A percentile compares a stretch with the other conserved stretches of the same genome.
These are phyloP conservation scores for Cupressus sempervirens DNA, from an alignment of 75 land plant genomes.

Conservation along the genomic window DNA sequence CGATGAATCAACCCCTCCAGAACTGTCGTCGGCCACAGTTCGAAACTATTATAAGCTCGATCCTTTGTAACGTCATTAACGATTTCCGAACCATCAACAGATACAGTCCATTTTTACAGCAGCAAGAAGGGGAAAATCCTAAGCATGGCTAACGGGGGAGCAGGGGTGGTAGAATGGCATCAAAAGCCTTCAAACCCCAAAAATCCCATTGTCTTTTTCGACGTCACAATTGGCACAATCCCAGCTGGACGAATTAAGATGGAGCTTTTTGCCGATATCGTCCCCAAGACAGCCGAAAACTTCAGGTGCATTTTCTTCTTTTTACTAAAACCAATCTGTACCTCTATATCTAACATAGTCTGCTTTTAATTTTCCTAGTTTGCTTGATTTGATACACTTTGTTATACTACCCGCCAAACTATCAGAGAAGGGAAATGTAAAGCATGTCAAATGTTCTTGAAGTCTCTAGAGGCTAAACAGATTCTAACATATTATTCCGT, in stretches of 20 bases:
- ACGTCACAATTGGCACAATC: conserved; percentile 81
- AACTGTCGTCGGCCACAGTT: too few species aligned
- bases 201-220: conserved; percentile 95
- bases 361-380: neutral
- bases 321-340: neutral
- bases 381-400: neutral
- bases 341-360: neutral
- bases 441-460: too few species aligned
- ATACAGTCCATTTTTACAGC: neutral
- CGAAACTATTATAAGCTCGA: too few species aligned
- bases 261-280: conserved; percentile 97
- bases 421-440: too few species aligned
- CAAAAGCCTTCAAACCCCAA: conserved; percentile 79
- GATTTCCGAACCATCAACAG: too few species aligned
- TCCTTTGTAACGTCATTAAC: too few species aligned
- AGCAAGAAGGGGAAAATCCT: conserved; percentile 3
- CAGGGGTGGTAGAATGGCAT: conserved; percentile 79
- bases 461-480: too few species aligned
- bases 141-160: conserved; percentile 8
- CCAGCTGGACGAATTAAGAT: conserved; percentile 96
- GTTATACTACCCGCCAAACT: too few species aligned
- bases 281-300: conserved; percentile 86
- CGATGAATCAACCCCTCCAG: too few species aligned
- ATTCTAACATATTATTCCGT: too few species aligned
- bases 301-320: conserved; percentile 45